Conservation (phyloP, 176 grass and related monocot species). For the Eragrostis nindensis region DNA sequence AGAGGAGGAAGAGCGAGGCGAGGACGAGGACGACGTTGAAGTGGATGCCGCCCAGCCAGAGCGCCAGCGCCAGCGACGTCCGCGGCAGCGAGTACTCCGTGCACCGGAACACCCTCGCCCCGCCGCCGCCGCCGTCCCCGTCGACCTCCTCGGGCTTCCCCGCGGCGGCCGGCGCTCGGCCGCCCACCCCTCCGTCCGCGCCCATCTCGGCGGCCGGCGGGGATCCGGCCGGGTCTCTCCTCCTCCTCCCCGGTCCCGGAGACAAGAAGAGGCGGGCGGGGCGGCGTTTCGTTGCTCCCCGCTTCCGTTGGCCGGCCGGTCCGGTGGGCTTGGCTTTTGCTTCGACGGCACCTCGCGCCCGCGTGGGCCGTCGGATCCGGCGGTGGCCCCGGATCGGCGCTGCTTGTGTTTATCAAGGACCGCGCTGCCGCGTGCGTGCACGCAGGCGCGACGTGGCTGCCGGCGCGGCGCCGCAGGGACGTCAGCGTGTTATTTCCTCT, state of each 20-base stretch:
- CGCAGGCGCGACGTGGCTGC: constrained; percentile 33
- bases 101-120: constrained; percentile 52
- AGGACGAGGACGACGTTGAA: constrained; percentile 74
- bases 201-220: constrained; percentile 29
- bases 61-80: constrained; percentile 62
- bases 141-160: not conserved
- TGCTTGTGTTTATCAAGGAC: not conserved
- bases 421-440: constrained; percentile 31
- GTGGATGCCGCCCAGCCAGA: constrained; percentile 90
- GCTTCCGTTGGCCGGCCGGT: not conserved
- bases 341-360: not conserved
- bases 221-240: not conserved
- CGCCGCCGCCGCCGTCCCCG: not conserved
- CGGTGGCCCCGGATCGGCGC: constrained; percentile 6
- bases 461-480: constrained; percentile 10
- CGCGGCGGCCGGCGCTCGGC: not conserved
- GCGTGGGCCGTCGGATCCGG: constrained; percentile 22
- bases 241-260: not conserved
- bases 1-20: constrained; percentile 73
- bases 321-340: not conserved
- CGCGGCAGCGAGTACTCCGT: constrained; percentile 62
- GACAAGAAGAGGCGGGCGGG: not conserved
- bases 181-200: constrained; percentile 20
- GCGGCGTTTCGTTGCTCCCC: constrained; percentile 2
- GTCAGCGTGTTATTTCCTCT: not conserved